Conservation (phyloP, 78 protist species). For the Dictyostelium capitatum region DNA sequence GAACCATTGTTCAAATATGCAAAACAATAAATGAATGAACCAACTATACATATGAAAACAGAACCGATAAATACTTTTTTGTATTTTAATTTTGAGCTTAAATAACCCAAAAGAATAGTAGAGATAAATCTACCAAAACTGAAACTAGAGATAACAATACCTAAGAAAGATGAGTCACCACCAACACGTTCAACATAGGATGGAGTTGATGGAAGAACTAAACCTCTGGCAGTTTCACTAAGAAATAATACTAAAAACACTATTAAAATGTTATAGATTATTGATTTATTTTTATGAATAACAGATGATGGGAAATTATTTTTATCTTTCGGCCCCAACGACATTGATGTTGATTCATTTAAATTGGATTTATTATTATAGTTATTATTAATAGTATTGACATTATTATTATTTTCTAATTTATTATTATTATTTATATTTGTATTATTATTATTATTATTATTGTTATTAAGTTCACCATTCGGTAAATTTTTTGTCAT, state of each 20-base stretch:
- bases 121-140: constrained; percentile 45
- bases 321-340: no score
- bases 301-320: no score
- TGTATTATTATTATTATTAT: no score
- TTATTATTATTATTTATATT: no score
- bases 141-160: background rate
- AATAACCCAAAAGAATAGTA: constrained; percentile 12
- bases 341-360: no score
- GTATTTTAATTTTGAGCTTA: background rate
- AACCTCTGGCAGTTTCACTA: constrained; percentile 34
- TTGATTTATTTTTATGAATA: no score
- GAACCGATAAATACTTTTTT: constrained; percentile 20
- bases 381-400: no score
- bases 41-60: constrained; percentile 15
- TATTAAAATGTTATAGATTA: background rate
- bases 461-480: no score
- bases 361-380: no score
- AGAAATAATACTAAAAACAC: constrained; percentile 25
- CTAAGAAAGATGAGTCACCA: constrained; percentile 26
- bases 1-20: background rate
- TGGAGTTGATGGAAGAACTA: constrained; percentile 34
- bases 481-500: no score
- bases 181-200: constrained; percentile 24
- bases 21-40: constrained; percentile 12
- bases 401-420: no score